A percentile compares a stretch with the other conserved stretches of the same genome.
Evolutionary conservation across 1,139 yeast species (phyloP).

Genomic region (Arxiozyma bovina): DNA sequence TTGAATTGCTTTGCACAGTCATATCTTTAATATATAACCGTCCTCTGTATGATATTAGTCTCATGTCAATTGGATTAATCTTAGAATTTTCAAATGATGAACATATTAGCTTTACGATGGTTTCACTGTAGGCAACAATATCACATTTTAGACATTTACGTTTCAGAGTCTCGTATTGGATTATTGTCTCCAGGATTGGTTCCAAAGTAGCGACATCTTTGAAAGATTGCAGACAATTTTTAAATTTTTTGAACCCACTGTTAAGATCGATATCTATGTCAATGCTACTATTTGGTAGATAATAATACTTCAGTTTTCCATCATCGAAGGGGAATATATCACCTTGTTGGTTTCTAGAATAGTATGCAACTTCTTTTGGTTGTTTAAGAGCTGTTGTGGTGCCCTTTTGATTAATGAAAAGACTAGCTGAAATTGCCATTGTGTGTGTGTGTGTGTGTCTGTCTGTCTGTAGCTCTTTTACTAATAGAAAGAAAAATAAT

Average conservation of each 20-base stretch:
- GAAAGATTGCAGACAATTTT: constrained; percentile 32
- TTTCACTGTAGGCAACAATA: constrained; percentile 75
- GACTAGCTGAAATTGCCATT: constrained; percentile 19
- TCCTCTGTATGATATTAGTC: constrained; percentile 63
- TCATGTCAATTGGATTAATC: constrained; percentile 47
- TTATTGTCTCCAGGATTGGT: constrained; percentile 49
- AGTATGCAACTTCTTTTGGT: constrained; percentile 27
- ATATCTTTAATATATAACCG: constrained; percentile 75
- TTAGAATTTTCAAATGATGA: constrained; percentile 26
- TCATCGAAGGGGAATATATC: constrained; percentile 38
- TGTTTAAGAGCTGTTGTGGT: constrained; percentile 26
- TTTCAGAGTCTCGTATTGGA: constrained; percentile 43
- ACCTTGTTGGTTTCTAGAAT: constrained; percentile 23
- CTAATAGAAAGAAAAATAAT: too few relatives aligned
- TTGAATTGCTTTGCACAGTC: constrained; percentile 23
- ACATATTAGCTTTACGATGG: constrained; percentile 39
- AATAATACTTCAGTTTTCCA: constrained; percentile 54
- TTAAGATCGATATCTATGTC: constrained; percentile 48
- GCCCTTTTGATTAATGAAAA: constrained; percentile 24
- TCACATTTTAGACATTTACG: constrained; percentile 48
- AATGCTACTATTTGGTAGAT: constrained; percentile 61
- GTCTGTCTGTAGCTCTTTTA: too few relatives aligned
- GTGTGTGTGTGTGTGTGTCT: not conserved
- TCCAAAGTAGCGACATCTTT: constrained; percentile 38
- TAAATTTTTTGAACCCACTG: constrained; percentile 54